A percentile compares a stretch with the other conserved stretches of the same genome.
phyloP scores from a whole-genome alignment of 2,329 filamentous ascomycete species.

The Clarireedia sp. region DNA sequence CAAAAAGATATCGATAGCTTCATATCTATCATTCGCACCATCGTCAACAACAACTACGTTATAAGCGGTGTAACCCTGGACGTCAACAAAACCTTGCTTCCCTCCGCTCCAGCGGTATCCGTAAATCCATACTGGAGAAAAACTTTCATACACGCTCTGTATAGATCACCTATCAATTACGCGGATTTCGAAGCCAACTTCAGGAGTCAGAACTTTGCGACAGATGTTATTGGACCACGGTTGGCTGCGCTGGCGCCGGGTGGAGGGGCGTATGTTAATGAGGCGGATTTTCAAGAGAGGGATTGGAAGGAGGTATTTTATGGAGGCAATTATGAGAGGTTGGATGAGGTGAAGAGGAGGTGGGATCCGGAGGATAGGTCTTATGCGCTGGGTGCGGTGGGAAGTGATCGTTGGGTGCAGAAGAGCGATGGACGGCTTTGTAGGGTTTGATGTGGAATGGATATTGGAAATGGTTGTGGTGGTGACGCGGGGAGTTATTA shows the following conservation, averaged over 20 bases:
- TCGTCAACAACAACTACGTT: not conserved
- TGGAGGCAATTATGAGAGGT: not conserved
- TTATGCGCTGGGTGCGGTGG: not conserved
- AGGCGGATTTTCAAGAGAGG: not conserved
- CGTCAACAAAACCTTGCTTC: not conserved
- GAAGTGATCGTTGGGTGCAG: not conserved
- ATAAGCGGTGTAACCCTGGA: conserved; percentile 3
- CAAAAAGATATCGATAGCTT: not conserved
- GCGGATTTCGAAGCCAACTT: not conserved
- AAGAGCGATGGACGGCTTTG: not conserved
- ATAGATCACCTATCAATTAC: not conserved
- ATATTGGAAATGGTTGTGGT: no score
- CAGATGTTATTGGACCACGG: not conserved
- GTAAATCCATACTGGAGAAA: conserved; percentile 5
- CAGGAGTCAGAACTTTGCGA: not conserved
- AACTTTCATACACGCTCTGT: not conserved
- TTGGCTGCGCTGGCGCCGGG: not conserved
- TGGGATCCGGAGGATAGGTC: not conserved
- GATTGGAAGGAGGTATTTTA: not conserved
- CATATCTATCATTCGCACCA: not conserved
- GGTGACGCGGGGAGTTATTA: no score
- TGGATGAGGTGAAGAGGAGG: not conserved
- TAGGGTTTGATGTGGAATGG: not conserved
- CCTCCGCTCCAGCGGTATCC: not conserved
- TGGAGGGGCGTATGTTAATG: not conserved